Evolutionary conservation across 768 basidiomycete species (phyloP), one percentile per base, ranked within the genome.

Genomic region (Rhodotorula sphaerocarpa): DNA sequence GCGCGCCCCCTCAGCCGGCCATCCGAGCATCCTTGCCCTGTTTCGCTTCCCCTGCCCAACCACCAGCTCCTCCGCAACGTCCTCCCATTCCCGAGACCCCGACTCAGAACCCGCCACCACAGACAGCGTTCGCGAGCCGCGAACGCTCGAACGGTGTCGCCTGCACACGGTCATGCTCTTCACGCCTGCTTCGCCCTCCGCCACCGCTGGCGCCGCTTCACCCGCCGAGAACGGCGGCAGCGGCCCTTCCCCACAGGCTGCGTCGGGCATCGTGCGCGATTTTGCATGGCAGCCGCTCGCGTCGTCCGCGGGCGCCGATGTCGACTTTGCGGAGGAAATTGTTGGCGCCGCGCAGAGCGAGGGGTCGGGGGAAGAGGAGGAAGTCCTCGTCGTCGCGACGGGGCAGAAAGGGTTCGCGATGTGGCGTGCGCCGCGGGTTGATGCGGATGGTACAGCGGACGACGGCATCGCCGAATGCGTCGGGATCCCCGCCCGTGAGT

Each of bases 391-490:
- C 7, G 21, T 63, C 14, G 41, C 46, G 44, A 50, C 28, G 11
- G 61, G 61, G 2, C 43, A 51, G 46, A 60, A 59, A 25, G 61
- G 54, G 5, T 63, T 67, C 18, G 25, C 33, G 28, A 34, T 50
- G 18, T 67, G 61, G 61, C 47, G 39, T 4, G 27, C 44, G 12
- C 52, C 57, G 10, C 36, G 36, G 10, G 16, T 39, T 16, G 36
- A 16, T 6, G 41, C 7, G 1, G 34, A 20, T 2, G 36, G 41
- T 3, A 36, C 3, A n/a, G 31, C 27, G 25, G 28, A 31, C 31
- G 15, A 14, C 46, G 45, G 48, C n/a, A 16, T 31, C 16, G 55
- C 39, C 2, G 63, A 64, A 23, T 53, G 52, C 1, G 63, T 64
- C 1, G 63, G 63, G 0, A 33, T 64, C 7, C 63, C 63, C 1